Percentiles rank a stretch among this genome's conserved stretches.
These are phyloP conservation scores for Claviceps quebecensis DNA, from an alignment of 2,329 filamentous ascomycete species.

Conservation along the genomic window DNA sequence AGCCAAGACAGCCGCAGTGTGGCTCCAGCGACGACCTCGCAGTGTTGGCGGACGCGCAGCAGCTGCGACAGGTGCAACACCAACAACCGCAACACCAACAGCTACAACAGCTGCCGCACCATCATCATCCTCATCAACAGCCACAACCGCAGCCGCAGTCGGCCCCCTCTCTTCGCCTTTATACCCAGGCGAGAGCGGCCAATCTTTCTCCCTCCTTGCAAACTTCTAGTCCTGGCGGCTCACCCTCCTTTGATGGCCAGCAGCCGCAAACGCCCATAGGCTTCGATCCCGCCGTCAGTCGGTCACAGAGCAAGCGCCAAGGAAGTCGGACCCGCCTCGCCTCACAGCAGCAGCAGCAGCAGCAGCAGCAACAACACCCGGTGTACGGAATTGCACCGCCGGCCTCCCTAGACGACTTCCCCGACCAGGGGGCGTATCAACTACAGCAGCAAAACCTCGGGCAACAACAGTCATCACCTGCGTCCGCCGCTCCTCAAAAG, in stretches of 20 bases:
- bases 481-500: constrained; percentile 25
- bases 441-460: constrained; percentile 22
- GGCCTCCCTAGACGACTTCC: constrained; percentile 13
- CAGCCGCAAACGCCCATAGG: constrained; percentile 23
- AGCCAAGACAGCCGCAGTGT: constrained; percentile 12
- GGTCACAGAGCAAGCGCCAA: constrained; percentile 38
- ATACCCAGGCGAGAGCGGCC: constrained; percentile 16
- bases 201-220: constrained; percentile 18
- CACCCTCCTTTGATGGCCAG: constrained; percentile 19
- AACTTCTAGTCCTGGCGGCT: constrained; percentile 14
- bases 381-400: constrained; percentile 16
- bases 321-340: constrained; percentile 25
- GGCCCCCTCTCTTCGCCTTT: constrained; percentile 16
- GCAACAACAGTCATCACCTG: constrained; percentile 3
- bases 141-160: constrained; percentile 16
- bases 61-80: constrained; percentile 11
- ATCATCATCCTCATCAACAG: constrained; percentile 11
- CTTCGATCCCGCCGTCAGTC: constrained; percentile 27
- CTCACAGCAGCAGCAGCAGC: constrained; percentile 13
- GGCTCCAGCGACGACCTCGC: too few species aligned
- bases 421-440: constrained; percentile 10
- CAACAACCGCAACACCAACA: constrained; percentile 12
- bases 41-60: constrained; percentile 2
- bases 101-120: constrained; percentile 9
- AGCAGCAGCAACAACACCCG: constrained; percentile 14